phyloP scores from a whole-genome alignment of 192 early-diverging fungal species.

The Mortierella antarctica region DNA sequence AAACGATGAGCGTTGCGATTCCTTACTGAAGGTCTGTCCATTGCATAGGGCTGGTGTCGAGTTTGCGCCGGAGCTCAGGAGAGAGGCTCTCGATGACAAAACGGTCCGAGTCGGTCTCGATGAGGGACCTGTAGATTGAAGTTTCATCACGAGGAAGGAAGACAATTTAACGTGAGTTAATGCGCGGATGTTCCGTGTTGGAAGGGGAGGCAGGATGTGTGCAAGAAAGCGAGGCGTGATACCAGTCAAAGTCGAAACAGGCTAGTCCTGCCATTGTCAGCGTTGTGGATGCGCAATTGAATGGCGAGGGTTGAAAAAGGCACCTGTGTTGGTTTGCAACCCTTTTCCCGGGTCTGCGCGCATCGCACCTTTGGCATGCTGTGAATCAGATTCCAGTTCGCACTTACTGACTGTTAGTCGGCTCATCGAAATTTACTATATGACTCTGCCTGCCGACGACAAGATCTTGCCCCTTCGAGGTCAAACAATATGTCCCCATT shows the following conservation, averaged over 20 bases:
- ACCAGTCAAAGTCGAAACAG: slow-evolving; percentile 56
- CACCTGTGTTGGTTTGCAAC: too few relatives aligned
- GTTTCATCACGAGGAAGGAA: not conserved
- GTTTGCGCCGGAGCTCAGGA: slow-evolving; percentile 20
- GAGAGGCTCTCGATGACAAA: slow-evolving; percentile 44
- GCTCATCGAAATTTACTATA: too few relatives aligned
- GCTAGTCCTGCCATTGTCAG: slow-evolving; percentile 12
- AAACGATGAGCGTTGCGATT: not conserved
- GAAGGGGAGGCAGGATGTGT: not conserved
- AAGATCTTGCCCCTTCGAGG: too few relatives aligned
- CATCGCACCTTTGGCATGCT: too few relatives aligned
- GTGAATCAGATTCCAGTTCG: too few relatives aligned
- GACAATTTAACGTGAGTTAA: not conserved
- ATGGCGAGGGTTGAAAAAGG: too few relatives aligned
- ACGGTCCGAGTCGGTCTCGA: slow-evolving; percentile 45
- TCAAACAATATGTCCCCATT: too few relatives aligned
- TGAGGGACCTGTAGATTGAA: slow-evolving; percentile 27
- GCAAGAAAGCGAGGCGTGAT: not conserved
- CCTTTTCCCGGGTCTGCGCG: too few relatives aligned
- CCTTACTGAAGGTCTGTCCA: slow-evolving; percentile 50
- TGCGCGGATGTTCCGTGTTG: too few relatives aligned
- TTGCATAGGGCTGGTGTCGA: slow-evolving; percentile 30
- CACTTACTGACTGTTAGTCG: too few relatives aligned
- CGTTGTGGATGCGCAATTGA: too few relatives aligned
- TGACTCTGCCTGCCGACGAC: too few relatives aligned